Conservation (phyloP, 495 filamentous ascomycete genomes). For the Sphaerosporella brunnea region DNA sequence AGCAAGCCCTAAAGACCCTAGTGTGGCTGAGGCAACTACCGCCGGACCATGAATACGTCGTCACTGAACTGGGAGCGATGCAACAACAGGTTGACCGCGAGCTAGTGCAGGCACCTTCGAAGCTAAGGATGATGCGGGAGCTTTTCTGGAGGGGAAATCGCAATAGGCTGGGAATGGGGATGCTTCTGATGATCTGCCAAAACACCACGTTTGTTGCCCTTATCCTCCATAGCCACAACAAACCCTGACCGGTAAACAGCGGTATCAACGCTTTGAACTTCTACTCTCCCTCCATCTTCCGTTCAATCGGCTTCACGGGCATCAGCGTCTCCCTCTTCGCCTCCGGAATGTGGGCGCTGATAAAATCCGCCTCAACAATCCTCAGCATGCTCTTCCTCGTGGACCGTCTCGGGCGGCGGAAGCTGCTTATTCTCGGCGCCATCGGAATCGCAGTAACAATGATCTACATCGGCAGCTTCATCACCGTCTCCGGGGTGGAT, state of each 20-base stretch:
- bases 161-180: constrained; percentile 19
- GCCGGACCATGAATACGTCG: constrained; percentile 22
- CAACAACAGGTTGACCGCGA: constrained; percentile 18
- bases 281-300: constrained; percentile 35
- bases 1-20: constrained; percentile 31
- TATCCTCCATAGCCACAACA: not conserved
- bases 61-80: constrained; percentile 23
- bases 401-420: constrained; percentile 55
- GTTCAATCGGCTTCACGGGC: constrained; percentile 31
- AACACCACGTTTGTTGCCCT: constrained; percentile 24
- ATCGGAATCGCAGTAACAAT: constrained; percentile 43
- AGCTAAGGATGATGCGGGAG: constrained; percentile 5
- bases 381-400: constrained; percentile 44
- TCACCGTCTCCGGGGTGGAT: constrained; percentile 34
- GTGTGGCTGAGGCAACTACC: constrained; percentile 28
- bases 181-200: constrained; percentile 34
- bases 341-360: constrained; percentile 36
- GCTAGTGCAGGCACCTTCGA: constrained; percentile 2
- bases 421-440: constrained; percentile 47
- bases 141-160: constrained; percentile 13
- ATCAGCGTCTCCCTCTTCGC: constrained; percentile 30
- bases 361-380: constrained; percentile 30
- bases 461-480: constrained; percentile 51
- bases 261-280: constrained; percentile 35
- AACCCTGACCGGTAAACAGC: not conserved